Percentiles rank a stretch among this genome's conserved stretches.
phyloP scores from a whole-genome alignment of 306 rosid genomes.

The Fragaria nilgerrensis region DNA sequence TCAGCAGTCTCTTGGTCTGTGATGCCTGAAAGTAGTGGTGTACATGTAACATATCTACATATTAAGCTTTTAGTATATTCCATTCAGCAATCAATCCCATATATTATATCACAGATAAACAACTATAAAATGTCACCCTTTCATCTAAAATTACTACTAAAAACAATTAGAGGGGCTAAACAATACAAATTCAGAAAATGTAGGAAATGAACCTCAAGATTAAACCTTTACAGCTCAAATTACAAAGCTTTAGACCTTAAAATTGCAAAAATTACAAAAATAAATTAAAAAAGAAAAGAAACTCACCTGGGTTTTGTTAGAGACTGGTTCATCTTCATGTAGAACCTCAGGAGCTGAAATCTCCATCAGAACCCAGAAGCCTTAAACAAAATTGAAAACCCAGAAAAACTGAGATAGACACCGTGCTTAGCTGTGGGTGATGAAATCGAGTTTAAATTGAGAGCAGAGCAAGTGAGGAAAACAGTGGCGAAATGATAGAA shows the following conservation, averaged over 20 bases:
- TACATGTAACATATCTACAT: neutral
- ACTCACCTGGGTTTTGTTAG: constrained; percentile 33
- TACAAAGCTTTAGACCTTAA: neutral
- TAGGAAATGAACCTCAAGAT: neutral
- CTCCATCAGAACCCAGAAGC: constrained; percentile 40
- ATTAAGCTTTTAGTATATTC: neutral
- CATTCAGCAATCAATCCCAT: neutral
- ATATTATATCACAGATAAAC: neutral
- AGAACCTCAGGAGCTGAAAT: constrained; percentile 36
- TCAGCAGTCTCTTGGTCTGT: neutral
- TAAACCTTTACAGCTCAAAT: constrained; percentile 9
- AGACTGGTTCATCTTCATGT: constrained; percentile 26
- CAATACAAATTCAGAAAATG: neutral
- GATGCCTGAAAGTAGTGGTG: neutral
- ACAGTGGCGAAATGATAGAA: constrained; percentile 23
- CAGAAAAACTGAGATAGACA: neutral
- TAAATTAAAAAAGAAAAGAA: neutral
- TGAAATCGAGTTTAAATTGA: neutral
- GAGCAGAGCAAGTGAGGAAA: neutral
- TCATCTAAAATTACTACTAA: neutral
- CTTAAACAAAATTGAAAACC: neutral
- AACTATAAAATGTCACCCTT: neutral
- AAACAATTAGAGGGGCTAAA: neutral
- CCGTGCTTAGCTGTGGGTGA: neutral
- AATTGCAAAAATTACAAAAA: neutral